Percentiles rank a stretch among this genome's conserved stretches.
phyloP scores from a whole-genome alignment of 2,329 filamentous ascomycete genomes.

The Aspergillus piperis region DNA sequence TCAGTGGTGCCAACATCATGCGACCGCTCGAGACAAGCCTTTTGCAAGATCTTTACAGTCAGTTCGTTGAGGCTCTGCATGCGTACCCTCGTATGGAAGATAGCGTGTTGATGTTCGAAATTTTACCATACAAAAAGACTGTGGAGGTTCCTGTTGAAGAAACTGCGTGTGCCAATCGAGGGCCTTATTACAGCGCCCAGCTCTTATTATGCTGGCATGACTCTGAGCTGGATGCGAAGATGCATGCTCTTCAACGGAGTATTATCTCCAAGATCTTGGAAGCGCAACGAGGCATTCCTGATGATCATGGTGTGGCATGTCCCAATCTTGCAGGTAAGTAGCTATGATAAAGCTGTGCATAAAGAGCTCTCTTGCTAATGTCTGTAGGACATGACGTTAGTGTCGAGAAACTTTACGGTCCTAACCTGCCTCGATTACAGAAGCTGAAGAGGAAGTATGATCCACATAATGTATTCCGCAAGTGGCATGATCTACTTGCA shows the following conservation, averaged over 20 bases:
- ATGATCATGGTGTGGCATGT: not conserved
- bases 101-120: conserved; percentile 14
- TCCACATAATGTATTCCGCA: conserved; percentile 20
- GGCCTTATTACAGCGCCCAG: conserved; percentile 9
- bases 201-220: conserved; percentile 13
- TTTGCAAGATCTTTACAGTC: not conserved
- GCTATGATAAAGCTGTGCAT: not conserved
- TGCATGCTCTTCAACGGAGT: not conserved
- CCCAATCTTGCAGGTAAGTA: conserved; percentile 15
- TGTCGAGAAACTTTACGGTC: conserved; percentile 3
- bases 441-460: conserved; percentile 20
- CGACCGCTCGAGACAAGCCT: conserved; percentile 1
- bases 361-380: not conserved
- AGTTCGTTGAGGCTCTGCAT: conserved; percentile 8
- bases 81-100: conserved; percentile 1
- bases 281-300: not conserved
- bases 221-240: conserved; percentile 1
- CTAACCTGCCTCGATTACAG: conserved; percentile 8
- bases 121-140: conserved; percentile 8
- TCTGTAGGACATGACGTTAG: conserved; percentile 9
- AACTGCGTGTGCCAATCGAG: conserved; percentile 13
- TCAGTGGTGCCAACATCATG: conserved; percentile 7
- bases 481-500: conserved; percentile 7
- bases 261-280: conserved; percentile 2
- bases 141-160: conserved; percentile 11